Base-by-base conservation (phyloP, 129 eudicot genomes). In the Arctium lappa region DNA sequence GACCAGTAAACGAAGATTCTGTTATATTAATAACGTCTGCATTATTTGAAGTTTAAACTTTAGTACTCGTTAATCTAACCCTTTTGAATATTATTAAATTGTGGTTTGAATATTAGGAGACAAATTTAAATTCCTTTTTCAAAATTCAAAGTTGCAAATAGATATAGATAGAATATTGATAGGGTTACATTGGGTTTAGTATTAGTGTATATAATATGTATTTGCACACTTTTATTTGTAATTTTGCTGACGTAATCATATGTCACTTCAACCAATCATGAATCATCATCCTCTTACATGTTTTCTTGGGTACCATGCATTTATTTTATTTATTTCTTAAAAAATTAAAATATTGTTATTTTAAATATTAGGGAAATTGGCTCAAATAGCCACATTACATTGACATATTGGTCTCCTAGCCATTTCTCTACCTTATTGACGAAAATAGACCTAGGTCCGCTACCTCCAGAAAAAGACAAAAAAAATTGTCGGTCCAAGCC, bases 101-200 rank as follows among this genome's bases (percentile, higher is more conserved):
- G 3, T 66, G 12, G 15, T 66, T 66, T 66, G 33, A 66, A 66
- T 18, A 34, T 12, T 78, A 37, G 73, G 36, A 36, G 62, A 78
- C 73, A 78, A 34, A 78, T 78, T 63, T 74, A 78, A 78, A 78
- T 78, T 78, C 81, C 74, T 13, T 62, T 80, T 86, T 81, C 89
- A 79, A 84, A 88, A 80, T 86, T 86, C 91, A 83, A 88, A 88
- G 82, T 86, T 88, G 6, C 27, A 65, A 37, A 12, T 78, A 18
- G 34, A 18, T 29, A 22, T 29, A 1, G 4, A 22, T 63, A 65
- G 60, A 82, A 71, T 80, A 79, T 70, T 74, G 11, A 74, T 74
- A 73, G 81, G 74, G 53, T 66, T 65, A 83, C 90, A 80, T 69
- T 9, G 82, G 39, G 48, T 73, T 27, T 75, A 0, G 50, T 27